These are phyloP conservation scores for Aegle marmelos DNA, from an alignment of 345 rosid genomes.

Conservation along the genomic window DNA sequence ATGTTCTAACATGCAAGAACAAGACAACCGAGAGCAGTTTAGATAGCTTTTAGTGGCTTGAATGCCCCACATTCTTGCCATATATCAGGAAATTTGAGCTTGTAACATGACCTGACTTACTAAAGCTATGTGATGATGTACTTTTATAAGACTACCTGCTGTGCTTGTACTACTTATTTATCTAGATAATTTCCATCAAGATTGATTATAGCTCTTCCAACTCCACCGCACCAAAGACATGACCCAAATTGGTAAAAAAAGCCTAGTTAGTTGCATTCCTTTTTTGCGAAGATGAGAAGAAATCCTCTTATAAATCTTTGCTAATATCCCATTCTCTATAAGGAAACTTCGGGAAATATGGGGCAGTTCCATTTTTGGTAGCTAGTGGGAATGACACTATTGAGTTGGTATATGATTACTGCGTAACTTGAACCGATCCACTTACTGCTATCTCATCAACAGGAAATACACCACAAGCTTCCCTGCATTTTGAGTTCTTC, in stretches of 20 bases:
- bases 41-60: neutral
- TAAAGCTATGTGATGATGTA: neutral
- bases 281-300: neutral
- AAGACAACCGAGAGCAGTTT: neutral
- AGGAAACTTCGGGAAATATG: neutral
- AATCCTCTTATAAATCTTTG: neutral
- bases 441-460: neutral
- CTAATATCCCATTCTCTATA: neutral
- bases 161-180: constrained; percentile 13
- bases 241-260: neutral
- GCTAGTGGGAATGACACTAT: neutral
- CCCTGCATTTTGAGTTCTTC: neutral
- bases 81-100: neutral
- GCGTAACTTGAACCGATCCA: constrained; percentile 18
- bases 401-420: constrained; percentile 12
- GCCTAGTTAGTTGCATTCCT: neutral
- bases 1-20: constrained; percentile 8
- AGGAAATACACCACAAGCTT: neutral
- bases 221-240: constrained; percentile 13
- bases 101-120: constrained; percentile 14
- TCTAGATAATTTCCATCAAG: neutral
- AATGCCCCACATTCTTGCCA: neutral
- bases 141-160: constrained; percentile 9
- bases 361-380: constrained; percentile 22
- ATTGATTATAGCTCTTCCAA: constrained; percentile 11